phyloP scores from a whole-genome alignment of 345 rosid species.

The Populus nigra region DNA sequence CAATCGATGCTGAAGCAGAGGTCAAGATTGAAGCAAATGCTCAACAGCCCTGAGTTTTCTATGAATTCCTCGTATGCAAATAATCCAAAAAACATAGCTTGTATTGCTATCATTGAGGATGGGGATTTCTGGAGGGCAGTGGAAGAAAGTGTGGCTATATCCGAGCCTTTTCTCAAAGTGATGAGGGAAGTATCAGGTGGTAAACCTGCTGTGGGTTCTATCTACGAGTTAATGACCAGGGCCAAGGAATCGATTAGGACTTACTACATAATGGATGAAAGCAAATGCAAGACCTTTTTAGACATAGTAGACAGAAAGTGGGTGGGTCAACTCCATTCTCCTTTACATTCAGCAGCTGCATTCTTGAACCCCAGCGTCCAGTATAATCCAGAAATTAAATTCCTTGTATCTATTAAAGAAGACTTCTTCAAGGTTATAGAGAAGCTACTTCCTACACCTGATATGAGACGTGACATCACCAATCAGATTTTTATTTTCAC shows the following conservation, averaged over 20 bases:
- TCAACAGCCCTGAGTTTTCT: slow-evolving; percentile 67
- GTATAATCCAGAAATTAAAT: slow-evolving; percentile 77
- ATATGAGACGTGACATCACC: slow-evolving; percentile 73
- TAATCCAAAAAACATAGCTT: slow-evolving; percentile 61
- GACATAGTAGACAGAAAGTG: slow-evolving; percentile 78
- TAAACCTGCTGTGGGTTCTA: slow-evolving; percentile 69
- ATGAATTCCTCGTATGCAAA: slow-evolving; percentile 48
- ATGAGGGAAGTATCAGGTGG: slow-evolving; percentile 84
- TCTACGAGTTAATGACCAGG: slow-evolving; percentile 77
- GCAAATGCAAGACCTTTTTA: slow-evolving; percentile 69
- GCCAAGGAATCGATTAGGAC: slow-evolving; percentile 85
- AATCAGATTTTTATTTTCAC: slow-evolving; percentile 70
- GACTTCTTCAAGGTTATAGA: slow-evolving; percentile 78
- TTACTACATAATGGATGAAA: slow-evolving; percentile 85
- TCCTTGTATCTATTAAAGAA: slow-evolving; percentile 66
- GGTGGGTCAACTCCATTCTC: slow-evolving; percentile 77
- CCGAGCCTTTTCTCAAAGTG: slow-evolving; percentile 79
- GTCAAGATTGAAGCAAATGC: slow-evolving; percentile 62
- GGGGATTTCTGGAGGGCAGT: slow-evolving; percentile 78
- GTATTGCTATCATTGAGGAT: slow-evolving; percentile 57
- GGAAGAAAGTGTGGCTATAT: slow-evolving; percentile 82
- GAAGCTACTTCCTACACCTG: slow-evolving; percentile 87
- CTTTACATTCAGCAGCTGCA: slow-evolving; percentile 84
- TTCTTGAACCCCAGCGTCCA: slow-evolving; percentile 80
- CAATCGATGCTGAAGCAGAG: slow-evolving; percentile 75